Evolutionary conservation across 2,329 filamentous ascomycete species (phyloP).

Genomic region (Aspergillus pseudonomiae): DNA sequence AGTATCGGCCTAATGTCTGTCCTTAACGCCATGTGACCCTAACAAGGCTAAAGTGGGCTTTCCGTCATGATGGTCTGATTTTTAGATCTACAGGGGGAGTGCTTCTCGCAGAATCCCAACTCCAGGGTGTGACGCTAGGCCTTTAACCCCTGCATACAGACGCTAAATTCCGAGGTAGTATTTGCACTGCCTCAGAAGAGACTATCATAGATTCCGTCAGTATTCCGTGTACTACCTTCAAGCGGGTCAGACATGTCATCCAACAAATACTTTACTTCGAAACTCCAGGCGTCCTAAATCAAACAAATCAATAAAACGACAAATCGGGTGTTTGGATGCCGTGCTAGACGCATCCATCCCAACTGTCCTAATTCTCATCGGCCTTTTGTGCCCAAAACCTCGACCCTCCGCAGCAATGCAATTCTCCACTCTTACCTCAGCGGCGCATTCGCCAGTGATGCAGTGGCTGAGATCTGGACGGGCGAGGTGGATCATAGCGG

Average conservation of each 20-base stretch:
- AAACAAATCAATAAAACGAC: background rate
- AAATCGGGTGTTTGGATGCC: background rate
- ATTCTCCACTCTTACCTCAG: background rate
- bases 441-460: background rate
- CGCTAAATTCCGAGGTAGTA: background rate
- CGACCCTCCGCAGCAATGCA: background rate
- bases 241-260: background rate
- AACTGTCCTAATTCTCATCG: background rate
- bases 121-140: background rate
- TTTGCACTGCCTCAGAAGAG: background rate
- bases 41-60: background rate
- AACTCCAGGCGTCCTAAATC: background rate
- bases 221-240: background rate
- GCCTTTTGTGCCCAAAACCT: background rate
- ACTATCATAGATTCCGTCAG: background rate
- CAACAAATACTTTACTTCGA: background rate
- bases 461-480: background rate
- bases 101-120: no score
- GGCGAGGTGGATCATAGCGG: background rate
- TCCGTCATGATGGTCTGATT: background rate
- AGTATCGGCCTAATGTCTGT: background rate
- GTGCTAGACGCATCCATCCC: background rate
- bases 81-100: background rate
- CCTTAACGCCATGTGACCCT: background rate
- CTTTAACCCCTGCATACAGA: background rate